phyloP scores from a whole-genome alignment of 1,284 basidiomycete species.

The Paramarasmius palmivorus region DNA sequence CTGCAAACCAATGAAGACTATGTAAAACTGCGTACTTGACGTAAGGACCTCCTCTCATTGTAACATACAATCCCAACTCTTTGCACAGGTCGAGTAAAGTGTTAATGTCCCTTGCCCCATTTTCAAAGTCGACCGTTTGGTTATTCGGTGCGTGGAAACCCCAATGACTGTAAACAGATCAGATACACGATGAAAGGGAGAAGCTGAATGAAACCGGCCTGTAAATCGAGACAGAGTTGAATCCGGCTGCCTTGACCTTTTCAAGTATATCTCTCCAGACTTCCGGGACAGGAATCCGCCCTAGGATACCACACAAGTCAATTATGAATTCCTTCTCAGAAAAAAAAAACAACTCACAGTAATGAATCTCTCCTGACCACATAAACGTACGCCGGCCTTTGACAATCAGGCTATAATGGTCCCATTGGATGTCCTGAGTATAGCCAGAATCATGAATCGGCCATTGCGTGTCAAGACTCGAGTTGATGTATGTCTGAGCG shows the following conservation, averaged over 20 bases:
- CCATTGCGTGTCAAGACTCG: slow-evolving; percentile 7
- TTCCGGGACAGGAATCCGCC: slow-evolving; percentile 17
- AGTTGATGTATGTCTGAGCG: slow-evolving; percentile 3
- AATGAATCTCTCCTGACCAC: slow-evolving; percentile 15
- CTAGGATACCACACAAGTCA: not conserved
- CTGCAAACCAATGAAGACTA: not conserved
- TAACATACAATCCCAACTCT: slow-evolving; percentile 30
- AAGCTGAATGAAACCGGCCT: not conserved
- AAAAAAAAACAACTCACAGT: slow-evolving; percentile 3
- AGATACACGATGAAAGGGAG: not conserved
- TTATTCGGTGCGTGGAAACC: slow-evolving; percentile 14
- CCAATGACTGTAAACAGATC: slow-evolving; percentile 35
- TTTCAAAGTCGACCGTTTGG: slow-evolving; percentile 11
- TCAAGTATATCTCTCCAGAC: slow-evolving; percentile 16
- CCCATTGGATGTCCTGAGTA: slow-evolving; percentile 14
- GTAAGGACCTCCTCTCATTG: slow-evolving; percentile 12
- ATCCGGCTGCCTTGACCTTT: slow-evolving; percentile 18
- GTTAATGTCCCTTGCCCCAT: slow-evolving; percentile 8
- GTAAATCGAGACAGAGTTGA: slow-evolving; percentile 16
- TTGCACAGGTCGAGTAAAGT: slow-evolving; percentile 10
- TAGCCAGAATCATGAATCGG: slow-evolving; percentile 13
- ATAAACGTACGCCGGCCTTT: slow-evolving; percentile 11
- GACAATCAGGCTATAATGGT: slow-evolving; percentile 13
- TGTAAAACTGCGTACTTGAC: slow-evolving; percentile 12
- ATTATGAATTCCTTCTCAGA: not conserved